Conservation (phyloP, 345 rosid species). For the Eutrema yunnanense region DNA sequence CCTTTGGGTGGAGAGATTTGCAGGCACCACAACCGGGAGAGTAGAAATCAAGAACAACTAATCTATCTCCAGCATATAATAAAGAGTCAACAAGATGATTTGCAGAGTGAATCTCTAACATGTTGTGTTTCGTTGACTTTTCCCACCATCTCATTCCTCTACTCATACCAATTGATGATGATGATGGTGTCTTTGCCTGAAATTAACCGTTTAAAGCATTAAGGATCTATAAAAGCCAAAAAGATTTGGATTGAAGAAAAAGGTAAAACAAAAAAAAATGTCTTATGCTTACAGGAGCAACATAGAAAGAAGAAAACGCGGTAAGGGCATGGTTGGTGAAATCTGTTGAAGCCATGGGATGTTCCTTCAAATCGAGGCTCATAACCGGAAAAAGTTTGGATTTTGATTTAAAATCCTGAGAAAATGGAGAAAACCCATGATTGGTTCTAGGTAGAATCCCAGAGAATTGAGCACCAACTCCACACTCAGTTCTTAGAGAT, state of each 20-base stretch:
- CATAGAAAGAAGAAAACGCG: conserved; percentile 19
- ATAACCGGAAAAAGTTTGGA: conserved; percentile 23
- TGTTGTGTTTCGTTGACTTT: conserved; percentile 49
- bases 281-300: conserved; percentile 31
- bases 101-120: conserved; percentile 62
- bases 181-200: conserved; percentile 35
- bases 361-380: conserved; percentile 35
- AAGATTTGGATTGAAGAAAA: neutral
- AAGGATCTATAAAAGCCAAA: neutral
- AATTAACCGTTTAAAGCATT: neutral
- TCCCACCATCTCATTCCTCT: conserved; percentile 77
- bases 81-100: conserved; percentile 54
- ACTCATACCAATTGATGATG: conserved; percentile 38
- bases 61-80: conserved; percentile 48
- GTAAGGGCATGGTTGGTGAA: conserved; percentile 27
- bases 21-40: conserved; percentile 89
- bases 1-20: conserved; percentile 83
- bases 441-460: neutral
- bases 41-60: conserved; percentile 64
- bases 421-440: conserved; percentile 30
- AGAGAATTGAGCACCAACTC: neutral
- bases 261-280: neutral
- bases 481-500: conserved; percentile 2
- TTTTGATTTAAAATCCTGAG: conserved; percentile 20
- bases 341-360: conserved; percentile 19